Evolutionary conservation across 2,329 filamentous ascomycete genomes (phyloP), one percentile per base, ranked within the genome.

Genomic region (Aulographum hederae): DNA sequence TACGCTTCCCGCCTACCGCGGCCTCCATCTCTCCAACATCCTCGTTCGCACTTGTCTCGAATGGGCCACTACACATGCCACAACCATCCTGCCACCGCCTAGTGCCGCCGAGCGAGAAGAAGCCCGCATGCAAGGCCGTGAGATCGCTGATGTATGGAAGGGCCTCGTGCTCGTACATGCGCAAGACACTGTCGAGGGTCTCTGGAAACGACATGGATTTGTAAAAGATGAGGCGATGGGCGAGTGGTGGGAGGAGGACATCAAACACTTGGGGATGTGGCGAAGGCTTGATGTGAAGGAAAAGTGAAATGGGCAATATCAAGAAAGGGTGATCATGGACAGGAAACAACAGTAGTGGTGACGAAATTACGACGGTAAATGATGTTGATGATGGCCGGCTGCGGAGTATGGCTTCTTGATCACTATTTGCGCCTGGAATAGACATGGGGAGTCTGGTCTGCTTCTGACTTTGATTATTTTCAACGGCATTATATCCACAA

Each of bases 211-310:
- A 45, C 67, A 75, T 52, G 84, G 82, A 0, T 94, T 93, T 50
- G 54, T 60, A 38, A 58, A 68, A 6, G 84, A 94, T 52, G 65
- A 78, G 45, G 60, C 54, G 6, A 69, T 86, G 67, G 79, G 80
- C 1, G 63, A 51, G 19, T 94, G 84, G 82, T 61, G 64, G 38
- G 84, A 94, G 51, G 82, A 89, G 46, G 80, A 78, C 3, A 86
- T 93, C 33, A 61, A 68, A 40, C 82, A 93, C 58, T 65, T 91
- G 13, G 84, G 79, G 37, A 91, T 94, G 84, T 92, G 69, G 65
- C 65, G 54, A 50, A 43, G 56, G 35, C 23, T 63, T 13, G 49
- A 53, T 34, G 38, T 60, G 5, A 38, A 36, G 8, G 14, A 28
- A 15, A 13, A 28, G 8, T 28, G n/a, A n/a, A n/a, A n/a, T n/a